These are phyloP conservation scores for Yamadazyma epiphylla DNA, from an alignment of 1,139 yeast species.

Conservation along the genomic window DNA sequence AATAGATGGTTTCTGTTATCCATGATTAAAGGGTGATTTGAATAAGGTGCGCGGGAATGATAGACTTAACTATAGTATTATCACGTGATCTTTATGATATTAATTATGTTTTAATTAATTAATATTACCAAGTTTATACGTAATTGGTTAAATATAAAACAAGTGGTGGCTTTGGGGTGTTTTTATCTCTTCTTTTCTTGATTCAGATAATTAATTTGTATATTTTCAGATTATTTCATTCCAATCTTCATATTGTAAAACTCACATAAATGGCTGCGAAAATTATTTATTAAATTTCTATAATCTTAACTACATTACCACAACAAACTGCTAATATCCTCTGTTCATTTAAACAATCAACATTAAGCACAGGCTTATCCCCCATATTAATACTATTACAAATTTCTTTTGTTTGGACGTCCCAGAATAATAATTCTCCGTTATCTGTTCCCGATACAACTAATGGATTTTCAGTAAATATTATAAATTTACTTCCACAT, in stretches of 20 bases:
- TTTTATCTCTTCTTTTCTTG: no score
- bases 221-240: no score
- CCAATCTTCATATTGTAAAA: not conserved
- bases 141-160: no score
- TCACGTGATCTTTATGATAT: no score
- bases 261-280: no score
- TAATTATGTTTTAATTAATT: no score
- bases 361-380: conserved; percentile 43
- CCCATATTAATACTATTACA: conserved; percentile 30
- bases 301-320: conserved; percentile 16
- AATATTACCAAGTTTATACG: no score
- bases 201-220: no score
- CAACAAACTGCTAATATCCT: conserved; percentile 36
- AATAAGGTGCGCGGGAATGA: no score
- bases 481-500: conserved; percentile 48
- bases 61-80: no score
- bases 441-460: conserved; percentile 67
- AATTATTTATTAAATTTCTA: not conserved
- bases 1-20: conserved; percentile 38
- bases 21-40: conserved; percentile 18
- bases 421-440: conserved; percentile 67
- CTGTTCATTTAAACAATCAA: conserved; percentile 39
- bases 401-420: conserved; percentile 62
- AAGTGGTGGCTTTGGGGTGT: no score
- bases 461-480: conserved; percentile 28